Conservation (phyloP, 345 rosid genomes). For the Eucalyptus regnans region DNA sequence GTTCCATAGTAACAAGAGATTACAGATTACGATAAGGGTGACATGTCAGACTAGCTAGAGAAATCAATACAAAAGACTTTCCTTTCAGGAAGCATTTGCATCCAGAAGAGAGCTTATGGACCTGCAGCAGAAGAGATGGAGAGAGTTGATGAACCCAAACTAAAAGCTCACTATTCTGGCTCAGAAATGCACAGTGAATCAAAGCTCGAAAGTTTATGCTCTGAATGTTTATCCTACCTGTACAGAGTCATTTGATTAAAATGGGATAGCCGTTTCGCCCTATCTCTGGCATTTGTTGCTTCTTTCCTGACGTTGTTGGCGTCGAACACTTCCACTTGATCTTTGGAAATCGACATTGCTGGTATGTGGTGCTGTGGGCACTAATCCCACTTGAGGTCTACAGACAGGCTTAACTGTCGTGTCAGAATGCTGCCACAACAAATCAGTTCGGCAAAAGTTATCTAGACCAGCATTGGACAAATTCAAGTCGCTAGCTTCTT, state of each 20-base stretch:
- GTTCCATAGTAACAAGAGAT: background rate
- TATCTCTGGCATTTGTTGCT: constrained; percentile 8
- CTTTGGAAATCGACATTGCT: constrained; percentile 3
- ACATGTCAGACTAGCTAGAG: background rate
- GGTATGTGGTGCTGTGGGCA: constrained; percentile 2
- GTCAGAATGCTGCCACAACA: constrained; percentile 20
- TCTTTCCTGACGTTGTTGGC: constrained; percentile 5
- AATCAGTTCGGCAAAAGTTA: constrained; percentile 20
- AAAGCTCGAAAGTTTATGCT: background rate
- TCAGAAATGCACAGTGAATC: background rate
- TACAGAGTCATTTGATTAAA: background rate
- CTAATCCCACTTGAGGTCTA: constrained; percentile 2
- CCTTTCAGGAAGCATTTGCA: background rate
- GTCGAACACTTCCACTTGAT: constrained; percentile 4
- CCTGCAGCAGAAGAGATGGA: background rate
- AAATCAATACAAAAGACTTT: background rate
- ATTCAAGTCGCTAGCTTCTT: constrained; percentile 11
- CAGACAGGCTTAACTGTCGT: constrained; percentile 6
- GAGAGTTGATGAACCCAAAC: background rate
- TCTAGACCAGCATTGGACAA: constrained; percentile 12
- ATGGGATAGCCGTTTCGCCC: background rate
- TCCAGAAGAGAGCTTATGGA: background rate
- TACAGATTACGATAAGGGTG: background rate
- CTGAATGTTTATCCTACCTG: background rate
- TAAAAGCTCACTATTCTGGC: background rate